Base-by-base conservation (phyloP, 306 rosid genomes). In the Phaseolus lunatus region DNA sequence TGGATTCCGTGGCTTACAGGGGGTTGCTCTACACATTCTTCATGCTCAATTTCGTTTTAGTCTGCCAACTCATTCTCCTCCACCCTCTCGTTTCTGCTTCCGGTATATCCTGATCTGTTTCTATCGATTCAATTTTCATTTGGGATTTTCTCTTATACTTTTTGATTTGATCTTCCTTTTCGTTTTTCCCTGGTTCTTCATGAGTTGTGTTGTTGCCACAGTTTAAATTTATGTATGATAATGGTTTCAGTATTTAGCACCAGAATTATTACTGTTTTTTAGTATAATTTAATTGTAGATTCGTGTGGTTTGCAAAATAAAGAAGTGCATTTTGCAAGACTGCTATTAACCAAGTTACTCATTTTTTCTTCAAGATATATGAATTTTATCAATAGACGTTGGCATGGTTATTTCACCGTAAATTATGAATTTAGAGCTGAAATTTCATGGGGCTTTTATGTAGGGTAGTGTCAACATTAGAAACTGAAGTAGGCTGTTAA, bases 61-160 rank as follows among this genome's bases (percentile, higher is more conserved):
- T 88, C 41, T 88, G 96, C 67, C 97, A 92, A 73, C 84, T 92
- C 70, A 86, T 96, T 56, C 93, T 91, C 43, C 93, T 93, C 70
- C 99, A 92, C 52, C 97, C 99, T 78, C 88, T 96, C 23, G 98
- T 95, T 68, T 91, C 97, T 62, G 97, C 96, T 85, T 44, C 78
- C 68, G 98, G 99, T 96, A 62, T 53, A 58, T 72, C 78, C 50
- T 79, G 78, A 87, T 88, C 85, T 71, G 3, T 72, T 63, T 41
- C 43, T 16, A 9, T 3, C 14, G 5, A 48, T 70, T 76, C 6
- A 2, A 16, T 75, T 33, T 3, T 62, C 24, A 18, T 54, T 56
- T 11, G 45, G 9, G 9, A 18, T 9, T 68, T 68, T 57, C 22
- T 31, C 63, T 57, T 1, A 1, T 37, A 33, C 56, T 7, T 58